phyloP scores from a whole-genome alignment of 139 green algal species.

The Zygnema circumcarinatum region DNA sequence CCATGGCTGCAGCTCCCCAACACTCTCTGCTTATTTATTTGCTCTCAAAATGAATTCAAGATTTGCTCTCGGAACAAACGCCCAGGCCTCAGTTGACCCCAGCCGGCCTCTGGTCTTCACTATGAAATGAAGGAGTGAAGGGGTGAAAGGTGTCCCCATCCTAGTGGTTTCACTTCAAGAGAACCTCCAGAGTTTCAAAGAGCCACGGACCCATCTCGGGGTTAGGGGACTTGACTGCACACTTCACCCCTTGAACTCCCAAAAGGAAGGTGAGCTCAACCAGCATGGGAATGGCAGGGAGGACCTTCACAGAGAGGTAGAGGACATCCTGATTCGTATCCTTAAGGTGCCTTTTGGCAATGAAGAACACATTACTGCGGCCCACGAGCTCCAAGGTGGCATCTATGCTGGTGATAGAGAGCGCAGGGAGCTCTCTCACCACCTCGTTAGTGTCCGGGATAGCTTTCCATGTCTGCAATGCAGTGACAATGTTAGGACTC shows the following conservation, averaged over 20 bases:
- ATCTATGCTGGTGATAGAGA: conserved; percentile 42
- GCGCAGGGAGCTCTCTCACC: conserved; percentile 16
- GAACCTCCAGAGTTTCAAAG: conserved; percentile 49
- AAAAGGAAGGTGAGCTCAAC: conserved; percentile 50
- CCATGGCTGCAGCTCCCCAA: too few species aligned
- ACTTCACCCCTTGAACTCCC: conserved; percentile 34
- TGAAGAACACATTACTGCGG: conserved; percentile 58
- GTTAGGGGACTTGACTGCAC: conserved; percentile 51
- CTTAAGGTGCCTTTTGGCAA: conserved; percentile 51
- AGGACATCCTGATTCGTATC: conserved; percentile 61
- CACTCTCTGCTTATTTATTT: too few species aligned
- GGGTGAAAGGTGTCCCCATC: too few species aligned
- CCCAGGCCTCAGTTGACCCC: too few species aligned
- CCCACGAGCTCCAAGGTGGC: conserved; percentile 33
- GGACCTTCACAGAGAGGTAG: conserved; percentile 51
- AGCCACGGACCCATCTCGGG: conserved; percentile 44
- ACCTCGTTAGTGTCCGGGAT: conserved; percentile 58
- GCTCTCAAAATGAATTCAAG: too few species aligned
- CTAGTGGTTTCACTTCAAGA: conserved; percentile 39
- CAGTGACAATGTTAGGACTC: too few species aligned
- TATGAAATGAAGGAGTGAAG: too few species aligned
- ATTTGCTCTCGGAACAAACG: too few species aligned
- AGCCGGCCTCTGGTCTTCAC: too few species aligned
- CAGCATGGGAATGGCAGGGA: conserved; percentile 40
- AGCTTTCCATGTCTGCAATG: conserved; percentile 53